Base-by-base conservation (phyloP, 2,329 filamentous ascomycete genomes). In the Geosmithia flava region DNA sequence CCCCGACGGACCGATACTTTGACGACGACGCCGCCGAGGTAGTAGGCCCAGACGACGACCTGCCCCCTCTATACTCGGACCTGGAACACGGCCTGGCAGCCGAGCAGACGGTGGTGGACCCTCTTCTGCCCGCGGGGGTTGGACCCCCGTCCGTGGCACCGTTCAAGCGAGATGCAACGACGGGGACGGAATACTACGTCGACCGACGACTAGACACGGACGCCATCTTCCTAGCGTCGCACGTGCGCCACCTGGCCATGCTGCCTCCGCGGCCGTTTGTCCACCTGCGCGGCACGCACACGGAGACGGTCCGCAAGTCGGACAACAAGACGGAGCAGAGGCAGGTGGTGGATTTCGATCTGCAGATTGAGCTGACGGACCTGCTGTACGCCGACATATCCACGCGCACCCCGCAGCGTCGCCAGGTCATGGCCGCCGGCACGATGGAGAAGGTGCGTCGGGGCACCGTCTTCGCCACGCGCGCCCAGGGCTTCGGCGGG, bases 371-470 rank as follows among this genome's bases (percentile, higher is more conserved):
- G 49, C 63, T 84, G 53, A 80, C 77, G 2, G 70, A 76, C 4
- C 72, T 78, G 40, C 68, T 83, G 15, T 75, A 72, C 55, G 59
- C 68, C 5, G 66, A 76, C 51, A 65, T 68, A 17, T 55, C 58
- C 42, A 60, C 58, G 62, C 59, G 30, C 51, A 50, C 40, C 67
- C 70, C 48, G 27, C 42, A 47, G 29, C 42, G 27, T 8, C 49
- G 42, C 42, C 10, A 44, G 44, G 42, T 33, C 42, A 62, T 64
- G 10, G 74, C 75, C 0, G 76, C 76, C 0, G 68, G 76, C 45
- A 77, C 82, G 56, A 65, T 70, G 47, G 76, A 83, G 54, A 76
- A 78, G 52, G 75, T 75, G 10, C 72, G 75, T 48, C 80, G 85
- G n/a, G 85, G 85, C 19, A 80, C 79, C 3, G 68, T 80, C 46